These are phyloP conservation scores for Lagenaria siceraria DNA, from an alignment of 306 rosid genomes.

Conservation along the genomic window DNA sequence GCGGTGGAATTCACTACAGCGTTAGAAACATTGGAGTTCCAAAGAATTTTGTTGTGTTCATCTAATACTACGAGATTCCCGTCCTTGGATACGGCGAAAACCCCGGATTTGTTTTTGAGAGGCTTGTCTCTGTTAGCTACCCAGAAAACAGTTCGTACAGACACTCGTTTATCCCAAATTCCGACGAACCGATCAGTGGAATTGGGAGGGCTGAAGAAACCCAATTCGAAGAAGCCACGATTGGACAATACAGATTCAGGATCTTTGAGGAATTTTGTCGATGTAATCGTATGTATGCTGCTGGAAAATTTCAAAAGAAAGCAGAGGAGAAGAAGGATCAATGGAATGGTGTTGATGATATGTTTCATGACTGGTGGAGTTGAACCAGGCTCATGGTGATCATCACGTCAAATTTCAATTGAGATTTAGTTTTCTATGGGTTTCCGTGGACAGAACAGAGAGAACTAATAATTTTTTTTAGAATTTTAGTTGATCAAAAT, in stretches of 20 bases:
- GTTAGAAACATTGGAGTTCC: conserved; percentile 29
- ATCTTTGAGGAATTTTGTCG: conserved; percentile 2
- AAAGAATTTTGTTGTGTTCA: background rate
- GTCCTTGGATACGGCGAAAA: background rate
- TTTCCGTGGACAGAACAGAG: background rate
- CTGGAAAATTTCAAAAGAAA: background rate
- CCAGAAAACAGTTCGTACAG: conserved; percentile 2
- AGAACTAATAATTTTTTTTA: background rate
- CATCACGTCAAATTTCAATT: background rate
- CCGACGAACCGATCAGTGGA: conserved; percentile 7
- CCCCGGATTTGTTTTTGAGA: conserved; percentile 4
- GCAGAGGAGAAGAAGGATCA: background rate
- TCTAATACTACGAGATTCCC: conserved; percentile 15
- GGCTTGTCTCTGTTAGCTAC: conserved; percentile 9
- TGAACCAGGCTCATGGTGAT: background rate
- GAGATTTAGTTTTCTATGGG: background rate
- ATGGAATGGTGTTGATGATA: background rate
- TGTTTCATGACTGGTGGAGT: background rate
- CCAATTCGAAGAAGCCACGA: conserved; percentile 14
- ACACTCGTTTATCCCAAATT: conserved; percentile 2
- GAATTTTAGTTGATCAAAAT: background rate
- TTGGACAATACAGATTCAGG: background rate
- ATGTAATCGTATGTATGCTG: background rate
- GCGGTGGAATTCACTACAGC: conserved; percentile 3
- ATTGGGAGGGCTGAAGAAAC: conserved; percentile 11